Base-by-base conservation (phyloP, 2,329 filamentous ascomycete species). In the Arthrobotrys conoides region DNA sequence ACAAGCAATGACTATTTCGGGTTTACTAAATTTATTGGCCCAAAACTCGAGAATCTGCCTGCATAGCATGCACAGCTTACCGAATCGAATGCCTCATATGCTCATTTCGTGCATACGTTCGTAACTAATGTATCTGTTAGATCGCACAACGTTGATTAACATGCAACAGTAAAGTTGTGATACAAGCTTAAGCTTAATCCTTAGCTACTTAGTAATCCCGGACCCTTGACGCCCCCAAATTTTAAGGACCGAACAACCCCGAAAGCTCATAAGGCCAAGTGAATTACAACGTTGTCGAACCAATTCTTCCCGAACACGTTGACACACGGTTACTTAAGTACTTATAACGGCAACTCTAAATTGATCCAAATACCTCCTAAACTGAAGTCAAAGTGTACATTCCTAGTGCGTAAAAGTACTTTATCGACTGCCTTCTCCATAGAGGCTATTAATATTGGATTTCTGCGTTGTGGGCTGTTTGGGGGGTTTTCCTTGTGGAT, bases 131-230 rank as follows among this genome's bases (percentile, higher is more conserved):
- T 20, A 18, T 36, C 1, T 18, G 27, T 36, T 57, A 24, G 27
- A 57, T 57, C 27, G 27, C 51, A 57, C 27, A 33, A 57, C n/a
- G n/a, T n/a, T n/a, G n/a, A n/a, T n/a, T n/a, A n/a, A n/a, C 27
- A 57, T 57, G 14, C 24, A 57, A 53, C 49, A 27, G 10, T 6
- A 36, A 10, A 36, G 18, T 38, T 59, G 33, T 61, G 57, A 44
- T 61, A 61, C 57, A 61, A 61, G 57, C 57, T 44, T 41, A 61
- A 61, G 57, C 57, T 61, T 61, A 44, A 61, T 27, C 57, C 36
- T 12, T 27, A 22, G 18, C 16, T 51, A n/a, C n/a, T n/a, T n/a
- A 24, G 48, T 51, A 51, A 51, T 22, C 22, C 22, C 4, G 20
- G 48, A 51, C 36, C 57, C 36, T 44, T 18, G 24, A 44, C 27